Percentiles rank a stretch among this genome's conserved stretches.
These are phyloP conservation scores for Rhodotorula mucilaginosa DNA, from an alignment of 1,284 basidiomycete genomes.

Conservation along the genomic window DNA sequence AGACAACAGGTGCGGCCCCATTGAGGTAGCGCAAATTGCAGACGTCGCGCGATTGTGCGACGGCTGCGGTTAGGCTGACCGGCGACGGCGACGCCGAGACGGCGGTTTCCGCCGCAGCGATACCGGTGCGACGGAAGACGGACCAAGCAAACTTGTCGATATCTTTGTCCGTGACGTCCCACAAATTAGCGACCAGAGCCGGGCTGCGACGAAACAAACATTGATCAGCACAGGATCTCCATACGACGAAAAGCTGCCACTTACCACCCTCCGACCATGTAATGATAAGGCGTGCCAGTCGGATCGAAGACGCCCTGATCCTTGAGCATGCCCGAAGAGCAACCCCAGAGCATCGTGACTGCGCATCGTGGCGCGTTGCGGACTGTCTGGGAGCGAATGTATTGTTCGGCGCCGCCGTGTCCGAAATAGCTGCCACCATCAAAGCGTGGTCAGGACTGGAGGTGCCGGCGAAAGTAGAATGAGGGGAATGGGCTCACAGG, in stretches of 20 bases:
- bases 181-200: constrained; percentile 86
- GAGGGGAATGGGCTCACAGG: constrained; percentile 63
- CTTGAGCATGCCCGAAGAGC: constrained; percentile 82
- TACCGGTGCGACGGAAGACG: constrained; percentile 71
- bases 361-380: constrained; percentile 78
- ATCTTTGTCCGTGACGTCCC: constrained; percentile 98
- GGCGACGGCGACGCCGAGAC: background rate
- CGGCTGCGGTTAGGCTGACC: constrained; percentile 64
- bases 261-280: constrained; percentile 93
- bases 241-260: constrained; percentile 46
- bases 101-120: constrained; percentile 50
- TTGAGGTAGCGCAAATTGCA: constrained; percentile 92
- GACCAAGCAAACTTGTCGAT: constrained; percentile 86
- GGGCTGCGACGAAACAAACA: constrained; percentile 58
- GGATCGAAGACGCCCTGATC: constrained; percentile 93
- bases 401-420: constrained; percentile 94
- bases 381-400: constrained; percentile 79
- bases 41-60: constrained; percentile 69
- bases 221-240: background rate
- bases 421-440: constrained; percentile 76
- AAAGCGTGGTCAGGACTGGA: background rate
- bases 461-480: background rate
- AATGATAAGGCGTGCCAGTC: constrained; percentile 85
- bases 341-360: constrained; percentile 96
- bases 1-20: constrained; percentile 91